A percentile compares a stretch with the other conserved stretches of the same genome.
Evolutionary conservation across 2,329 filamentous ascomycete genomes (phyloP).

Genomic region (Chlorencoelia australis): DNA sequence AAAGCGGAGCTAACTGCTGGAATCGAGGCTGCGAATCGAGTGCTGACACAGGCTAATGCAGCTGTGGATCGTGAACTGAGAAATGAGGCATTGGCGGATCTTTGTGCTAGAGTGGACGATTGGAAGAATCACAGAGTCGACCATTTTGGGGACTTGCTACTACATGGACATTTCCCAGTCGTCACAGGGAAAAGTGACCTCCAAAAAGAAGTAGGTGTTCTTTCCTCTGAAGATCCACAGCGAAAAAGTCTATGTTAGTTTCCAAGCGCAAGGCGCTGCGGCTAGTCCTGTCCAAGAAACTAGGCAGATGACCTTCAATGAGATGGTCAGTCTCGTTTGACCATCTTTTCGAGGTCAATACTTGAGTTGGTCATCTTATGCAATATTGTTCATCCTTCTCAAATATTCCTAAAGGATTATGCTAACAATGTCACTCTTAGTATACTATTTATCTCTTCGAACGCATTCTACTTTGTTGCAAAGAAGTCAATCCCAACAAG

Average conservation of each 20-base stretch:
- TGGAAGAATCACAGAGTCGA: slow-evolving; percentile 92
- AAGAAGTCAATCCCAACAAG: slow-evolving; percentile 83
- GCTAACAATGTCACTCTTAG: slow-evolving; percentile 35
- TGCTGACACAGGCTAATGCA: slow-evolving; percentile 78
- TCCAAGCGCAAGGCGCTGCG: slow-evolving; percentile 17
- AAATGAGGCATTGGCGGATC: slow-evolving; percentile 71
- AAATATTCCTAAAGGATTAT: slow-evolving; percentile 7
- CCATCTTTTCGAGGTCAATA: too few relatives aligned
- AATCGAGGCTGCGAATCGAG: slow-evolving; percentile 71
- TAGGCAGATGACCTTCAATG: too few relatives aligned
- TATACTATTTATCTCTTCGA: slow-evolving; percentile 98
- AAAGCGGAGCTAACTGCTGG: slow-evolving; percentile 65
- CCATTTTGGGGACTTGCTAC: slow-evolving; percentile 78
- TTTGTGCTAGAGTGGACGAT: slow-evolving; percentile 78
- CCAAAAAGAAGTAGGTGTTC: slow-evolving; percentile 64
- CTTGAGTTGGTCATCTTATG: too few relatives aligned
- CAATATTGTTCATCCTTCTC: too few relatives aligned
- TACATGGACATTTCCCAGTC: slow-evolving; percentile 86
- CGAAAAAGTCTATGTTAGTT: slow-evolving; percentile 2
- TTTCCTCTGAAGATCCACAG: too few relatives aligned
- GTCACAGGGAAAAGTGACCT: slow-evolving; percentile 82
- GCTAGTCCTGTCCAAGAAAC: too few relatives aligned
- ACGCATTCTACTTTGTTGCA: slow-evolving; percentile 90
- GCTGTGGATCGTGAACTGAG: slow-evolving; percentile 84
- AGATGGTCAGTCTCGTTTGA: too few relatives aligned